Evolutionary conservation across 495 filamentous ascomycete genomes (phyloP).

Genomic region (Annulohypoxylon bovei): DNA sequence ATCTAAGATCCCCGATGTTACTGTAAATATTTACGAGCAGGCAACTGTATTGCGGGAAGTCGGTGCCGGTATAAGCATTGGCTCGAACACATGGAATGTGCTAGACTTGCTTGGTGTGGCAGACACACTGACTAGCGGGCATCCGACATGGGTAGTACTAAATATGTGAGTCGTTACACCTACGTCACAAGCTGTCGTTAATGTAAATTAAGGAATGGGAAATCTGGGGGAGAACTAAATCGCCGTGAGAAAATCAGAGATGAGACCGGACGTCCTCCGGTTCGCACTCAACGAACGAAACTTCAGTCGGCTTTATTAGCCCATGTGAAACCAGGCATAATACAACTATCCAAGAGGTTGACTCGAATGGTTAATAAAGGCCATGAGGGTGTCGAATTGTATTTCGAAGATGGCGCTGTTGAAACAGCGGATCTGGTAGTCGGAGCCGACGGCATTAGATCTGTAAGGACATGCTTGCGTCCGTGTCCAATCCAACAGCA

Average conservation of each 20-base stretch:
- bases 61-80: conserved; percentile 60
- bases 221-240: conserved; percentile 45
- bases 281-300: conserved; percentile 52
- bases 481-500: conserved; percentile 5
- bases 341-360: conserved; percentile 55
- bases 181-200: background rate
- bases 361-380: conserved; percentile 43
- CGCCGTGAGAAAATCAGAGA: conserved; percentile 33
- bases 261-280: conserved; percentile 24
- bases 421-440: conserved; percentile 58
- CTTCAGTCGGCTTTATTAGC: conserved; percentile 54
- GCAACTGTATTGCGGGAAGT: conserved; percentile 58
- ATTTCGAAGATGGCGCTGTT: conserved; percentile 53
- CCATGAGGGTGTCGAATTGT: conserved; percentile 44
- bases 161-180: conserved; percentile 38
- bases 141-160: conserved; percentile 42
- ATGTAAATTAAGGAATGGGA: conserved; percentile 42
- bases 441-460: conserved; percentile 64
- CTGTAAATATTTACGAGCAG: conserved; percentile 60
- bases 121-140: conserved; percentile 49
- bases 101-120: conserved; percentile 58
- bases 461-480: conserved; percentile 46
- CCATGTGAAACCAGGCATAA: conserved; percentile 49
- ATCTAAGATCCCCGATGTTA: conserved; percentile 55
- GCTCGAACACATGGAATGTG: conserved; percentile 55